These are phyloP conservation scores for Populus alba DNA, from an alignment of 345 rosid species.

Conservation along the genomic window DNA sequence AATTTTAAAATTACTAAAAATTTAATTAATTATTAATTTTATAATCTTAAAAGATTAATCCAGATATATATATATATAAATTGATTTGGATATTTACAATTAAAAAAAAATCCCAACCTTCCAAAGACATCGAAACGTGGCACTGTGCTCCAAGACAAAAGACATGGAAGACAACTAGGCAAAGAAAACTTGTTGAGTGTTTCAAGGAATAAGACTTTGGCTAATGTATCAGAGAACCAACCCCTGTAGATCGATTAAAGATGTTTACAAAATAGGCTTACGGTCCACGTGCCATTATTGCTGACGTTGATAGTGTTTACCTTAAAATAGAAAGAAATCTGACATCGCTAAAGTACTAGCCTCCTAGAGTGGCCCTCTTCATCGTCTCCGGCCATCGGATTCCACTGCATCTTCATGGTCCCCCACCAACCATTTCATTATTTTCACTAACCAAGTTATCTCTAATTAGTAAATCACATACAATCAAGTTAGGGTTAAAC, in stretches of 20 bases:
- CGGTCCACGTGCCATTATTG: constrained; percentile 37
- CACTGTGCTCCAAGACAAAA: no score
- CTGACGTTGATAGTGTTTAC: constrained; percentile 45
- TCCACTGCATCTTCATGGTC: neutral
- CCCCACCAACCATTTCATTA: neutral
- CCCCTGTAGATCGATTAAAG: constrained; percentile 38
- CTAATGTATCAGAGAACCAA: neutral
- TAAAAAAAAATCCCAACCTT: no score
- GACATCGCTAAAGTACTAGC: constrained; percentile 7
- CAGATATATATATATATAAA: no score
- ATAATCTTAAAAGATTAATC: no score
- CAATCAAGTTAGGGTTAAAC: neutral
- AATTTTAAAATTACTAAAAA: rapidly evolving
- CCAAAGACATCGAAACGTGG: no score
- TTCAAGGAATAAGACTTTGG: neutral
- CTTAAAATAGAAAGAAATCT: constrained; percentile 33
- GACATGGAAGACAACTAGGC: neutral
- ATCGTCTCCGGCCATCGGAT: neutral
- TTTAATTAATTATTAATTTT: no score
- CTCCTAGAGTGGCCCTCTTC: constrained; percentile 6
- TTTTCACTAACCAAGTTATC: neutral
- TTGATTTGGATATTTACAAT: rapidly evolving
- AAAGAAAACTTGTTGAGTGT: neutral
- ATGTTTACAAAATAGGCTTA: constrained; percentile 17
- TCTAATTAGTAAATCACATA: neutral